Conservation (phyloP, 1,284 basidiomycete species). For the Meira nashicola region DNA sequence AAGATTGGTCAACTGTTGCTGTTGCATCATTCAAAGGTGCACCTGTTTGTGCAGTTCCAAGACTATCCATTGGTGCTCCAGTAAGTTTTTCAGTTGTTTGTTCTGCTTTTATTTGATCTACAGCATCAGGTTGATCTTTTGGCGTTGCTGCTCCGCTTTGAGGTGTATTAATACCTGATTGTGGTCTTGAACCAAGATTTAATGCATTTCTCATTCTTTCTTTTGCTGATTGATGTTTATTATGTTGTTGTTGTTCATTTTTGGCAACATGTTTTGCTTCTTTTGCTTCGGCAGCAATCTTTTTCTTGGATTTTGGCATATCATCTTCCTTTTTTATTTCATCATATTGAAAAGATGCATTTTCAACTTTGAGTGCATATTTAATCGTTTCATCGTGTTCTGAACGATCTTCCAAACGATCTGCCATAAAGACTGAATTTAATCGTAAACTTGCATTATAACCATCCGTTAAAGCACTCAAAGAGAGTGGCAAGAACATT, state of each 20-base stretch:
- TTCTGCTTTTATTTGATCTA: conserved; percentile 21
- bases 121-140: background rate
- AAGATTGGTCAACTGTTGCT: background rate
- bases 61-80: conserved; percentile 13
- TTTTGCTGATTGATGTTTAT: background rate
- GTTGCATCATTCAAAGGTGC: background rate
- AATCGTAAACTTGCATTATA: conserved; percentile 44
- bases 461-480: conserved; percentile 48
- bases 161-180: conserved; percentile 5
- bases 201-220: conserved; percentile 8
- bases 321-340: conserved; percentile 31
- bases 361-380: conserved; percentile 55
- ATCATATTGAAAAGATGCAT: conserved; percentile 68
- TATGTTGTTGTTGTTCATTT: conserved; percentile 5
- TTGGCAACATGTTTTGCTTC: conserved; percentile 1
- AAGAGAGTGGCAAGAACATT: conserved; percentile 59
- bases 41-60: background rate
- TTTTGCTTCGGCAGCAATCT: conserved; percentile 8
- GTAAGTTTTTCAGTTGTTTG: conserved; percentile 12
- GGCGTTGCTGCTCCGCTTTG: background rate
- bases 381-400: conserved; percentile 42
- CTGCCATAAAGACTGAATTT: conserved; percentile 61
- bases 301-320: conserved; percentile 15
- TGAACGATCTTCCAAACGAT: conserved; percentile 57
- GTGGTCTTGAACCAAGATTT: no score